These are phyloP conservation scores for Pelargonium fulgidum DNA, from an alignment of 441 rosid species.

Conservation along the genomic window DNA sequence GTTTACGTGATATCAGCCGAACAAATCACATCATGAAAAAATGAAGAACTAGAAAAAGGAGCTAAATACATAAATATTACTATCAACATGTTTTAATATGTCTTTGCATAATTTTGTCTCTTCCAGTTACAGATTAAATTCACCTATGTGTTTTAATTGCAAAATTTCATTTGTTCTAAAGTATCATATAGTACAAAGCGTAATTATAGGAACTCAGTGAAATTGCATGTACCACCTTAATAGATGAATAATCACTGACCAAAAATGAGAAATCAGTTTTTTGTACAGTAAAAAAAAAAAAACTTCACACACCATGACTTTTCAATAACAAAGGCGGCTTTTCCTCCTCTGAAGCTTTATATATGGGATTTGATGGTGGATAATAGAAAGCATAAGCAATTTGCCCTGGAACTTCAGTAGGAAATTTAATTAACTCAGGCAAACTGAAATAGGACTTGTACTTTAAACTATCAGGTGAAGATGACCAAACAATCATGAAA, in stretches of 20 bases:
- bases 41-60: too few species aligned
- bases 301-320: conserved; percentile 77
- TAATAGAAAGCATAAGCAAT: conserved; percentile 82
- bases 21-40: too few species aligned
- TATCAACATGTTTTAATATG: too few species aligned
- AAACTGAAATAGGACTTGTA: conserved; percentile 59
- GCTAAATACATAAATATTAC: too few species aligned
- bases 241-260: background rate
- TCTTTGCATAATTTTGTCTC: too few species aligned
- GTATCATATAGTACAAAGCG: too few species aligned
- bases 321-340: conserved; percentile 74
- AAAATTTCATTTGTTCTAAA: too few species aligned
- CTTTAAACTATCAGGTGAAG: conserved; percentile 63
- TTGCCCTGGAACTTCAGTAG: conserved; percentile 74
- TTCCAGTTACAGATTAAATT: too few species aligned
- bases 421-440: conserved; percentile 85
- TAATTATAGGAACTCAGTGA: too few species aligned
- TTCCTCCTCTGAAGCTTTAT: conserved; percentile 57
- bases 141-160: too few species aligned
- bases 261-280: background rate
- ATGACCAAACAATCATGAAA: conserved; percentile 69
- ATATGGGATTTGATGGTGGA: conserved; percentile 64
- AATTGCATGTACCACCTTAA: background rate
- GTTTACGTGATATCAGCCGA: too few species aligned
- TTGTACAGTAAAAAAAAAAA: background rate